These are phyloP conservation scores for Aspergillus brunneoviolaceus DNA, from an alignment of 2,329 filamentous ascomycete genomes.

Conservation along the genomic window DNA sequence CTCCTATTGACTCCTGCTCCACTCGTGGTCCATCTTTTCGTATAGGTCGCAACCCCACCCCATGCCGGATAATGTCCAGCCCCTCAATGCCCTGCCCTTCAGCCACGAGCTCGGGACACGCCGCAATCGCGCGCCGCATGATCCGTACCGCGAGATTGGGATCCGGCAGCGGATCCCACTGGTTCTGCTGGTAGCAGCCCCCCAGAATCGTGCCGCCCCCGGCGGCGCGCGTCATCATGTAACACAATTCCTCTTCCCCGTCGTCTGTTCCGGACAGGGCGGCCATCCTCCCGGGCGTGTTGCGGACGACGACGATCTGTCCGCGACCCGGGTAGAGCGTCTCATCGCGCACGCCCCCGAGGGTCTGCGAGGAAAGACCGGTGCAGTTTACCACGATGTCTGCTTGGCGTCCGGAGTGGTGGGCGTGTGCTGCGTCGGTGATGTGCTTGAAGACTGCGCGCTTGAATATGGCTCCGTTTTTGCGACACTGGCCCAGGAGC, in stretches of 20 bases:
- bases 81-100: slow-evolving; percentile 62
- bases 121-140: slow-evolving; percentile 62
- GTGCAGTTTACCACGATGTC: slow-evolving; percentile 80
- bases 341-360: slow-evolving; percentile 77
- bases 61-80: slow-evolving; percentile 72
- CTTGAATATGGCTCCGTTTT: slow-evolving; percentile 65
- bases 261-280: slow-evolving; percentile 70
- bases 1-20: slow-evolving; percentile 65
- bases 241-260: slow-evolving; percentile 66
- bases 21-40: slow-evolving; percentile 70
- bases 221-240: slow-evolving; percentile 75
- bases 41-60: slow-evolving; percentile 73
- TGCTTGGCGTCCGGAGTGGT: slow-evolving; percentile 55
- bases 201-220: slow-evolving; percentile 78
- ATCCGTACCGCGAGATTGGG: slow-evolving; percentile 75
- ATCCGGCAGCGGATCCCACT: slow-evolving; percentile 75
- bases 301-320: slow-evolving; percentile 78
- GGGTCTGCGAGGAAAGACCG: slow-evolving; percentile 64
- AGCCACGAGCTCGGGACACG: slow-evolving; percentile 28
- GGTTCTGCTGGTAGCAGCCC: slow-evolving; percentile 73
- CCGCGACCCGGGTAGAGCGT: slow-evolving; percentile 73
- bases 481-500: slow-evolving; percentile 73
- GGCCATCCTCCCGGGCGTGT: slow-evolving; percentile 68
- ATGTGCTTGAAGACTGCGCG: slow-evolving; percentile 66
- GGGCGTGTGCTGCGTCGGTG: slow-evolving; percentile 59